phyloP scores from a whole-genome alignment of 1,139 yeast species.

The Geotrichum phurueaensis region DNA sequence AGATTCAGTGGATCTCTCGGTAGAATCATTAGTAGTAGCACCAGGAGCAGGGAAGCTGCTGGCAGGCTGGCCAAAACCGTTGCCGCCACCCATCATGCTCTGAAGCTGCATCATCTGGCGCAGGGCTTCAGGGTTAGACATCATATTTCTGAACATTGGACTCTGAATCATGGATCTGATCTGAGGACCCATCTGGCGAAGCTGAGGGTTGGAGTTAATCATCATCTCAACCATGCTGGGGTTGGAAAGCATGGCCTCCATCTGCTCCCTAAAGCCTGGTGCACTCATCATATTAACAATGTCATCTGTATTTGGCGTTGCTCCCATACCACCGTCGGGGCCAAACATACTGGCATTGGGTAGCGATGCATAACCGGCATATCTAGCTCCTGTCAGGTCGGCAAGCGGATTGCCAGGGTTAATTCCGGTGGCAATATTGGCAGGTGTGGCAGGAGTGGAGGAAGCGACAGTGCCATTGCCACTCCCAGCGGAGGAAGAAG shows the following conservation, averaged over 20 bases:
- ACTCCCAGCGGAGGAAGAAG: conserved; percentile 24
- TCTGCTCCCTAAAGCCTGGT: conserved; percentile 74
- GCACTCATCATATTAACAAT: conserved; percentile 66
- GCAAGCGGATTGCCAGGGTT: conserved; percentile 88
- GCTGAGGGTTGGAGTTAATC: conserved; percentile 77
- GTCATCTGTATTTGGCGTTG: conserved; percentile 69
- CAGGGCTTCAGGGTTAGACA: conserved; percentile 46
- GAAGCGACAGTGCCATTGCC: conserved; percentile 24
- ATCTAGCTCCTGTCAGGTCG: conserved; percentile 89
- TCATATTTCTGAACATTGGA: conserved; percentile 77
- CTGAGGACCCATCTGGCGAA: conserved; percentile 79
- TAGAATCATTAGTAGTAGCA: conserved; percentile 24
- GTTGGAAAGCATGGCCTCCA: conserved; percentile 75
- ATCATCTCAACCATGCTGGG: conserved; percentile 79
- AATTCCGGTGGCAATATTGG: conserved; percentile 78
- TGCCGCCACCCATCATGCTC: conserved; percentile 40
- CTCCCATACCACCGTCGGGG: conserved; percentile 84
- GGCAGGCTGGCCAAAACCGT: conserved; percentile 17
- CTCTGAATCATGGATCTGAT: conserved; percentile 80
- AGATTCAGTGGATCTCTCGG: conserved; percentile 17
- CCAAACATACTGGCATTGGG: conserved; percentile 90
- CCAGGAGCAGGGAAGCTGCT: conserved; percentile 48
- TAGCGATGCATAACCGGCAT: conserved; percentile 84
- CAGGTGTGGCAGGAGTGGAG: conserved; percentile 44
- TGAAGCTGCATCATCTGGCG: conserved; percentile 76